Percentiles rank a stretch among this genome's conserved stretches.
Conservation (phyloP, 129 eudicot species). For the Cynara cardunculus region DNA sequence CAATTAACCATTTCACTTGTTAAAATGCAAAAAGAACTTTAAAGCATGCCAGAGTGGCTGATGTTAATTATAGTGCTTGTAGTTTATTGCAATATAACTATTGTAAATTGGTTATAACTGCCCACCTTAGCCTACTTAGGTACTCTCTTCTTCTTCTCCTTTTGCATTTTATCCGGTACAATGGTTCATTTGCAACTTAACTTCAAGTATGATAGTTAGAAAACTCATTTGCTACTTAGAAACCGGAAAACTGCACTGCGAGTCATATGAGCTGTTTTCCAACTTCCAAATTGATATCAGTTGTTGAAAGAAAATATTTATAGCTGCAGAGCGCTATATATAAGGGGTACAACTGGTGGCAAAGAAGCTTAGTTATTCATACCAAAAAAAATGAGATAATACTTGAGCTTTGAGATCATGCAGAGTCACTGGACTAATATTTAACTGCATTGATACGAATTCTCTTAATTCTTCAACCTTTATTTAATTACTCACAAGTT, state of each 20-base stretch:
- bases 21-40: conserved; percentile 3
- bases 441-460: not conserved
- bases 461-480: not conserved
- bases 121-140: not conserved
- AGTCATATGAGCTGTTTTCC: not conserved
- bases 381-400: not conserved
- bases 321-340: not conserved
- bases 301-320: not conserved
- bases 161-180: not conserved
- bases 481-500: not conserved
- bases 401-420: not conserved
- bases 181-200: not conserved
- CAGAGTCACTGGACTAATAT: not conserved
- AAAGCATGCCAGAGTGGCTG: not conserved
- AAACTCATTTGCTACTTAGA: not conserved
- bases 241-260: not conserved
- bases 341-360: not conserved
- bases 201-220: not conserved
- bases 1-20: not conserved
- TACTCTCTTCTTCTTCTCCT: not conserved
- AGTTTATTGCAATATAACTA: not conserved
- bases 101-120: not conserved
- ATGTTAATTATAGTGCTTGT: not conserved
- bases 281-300: not conserved
- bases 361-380: not conserved